These are phyloP conservation scores for Pestalotiopsis fici DNA, from an alignment of 2,329 filamentous ascomycete genomes.

Conservation along the genomic window DNA sequence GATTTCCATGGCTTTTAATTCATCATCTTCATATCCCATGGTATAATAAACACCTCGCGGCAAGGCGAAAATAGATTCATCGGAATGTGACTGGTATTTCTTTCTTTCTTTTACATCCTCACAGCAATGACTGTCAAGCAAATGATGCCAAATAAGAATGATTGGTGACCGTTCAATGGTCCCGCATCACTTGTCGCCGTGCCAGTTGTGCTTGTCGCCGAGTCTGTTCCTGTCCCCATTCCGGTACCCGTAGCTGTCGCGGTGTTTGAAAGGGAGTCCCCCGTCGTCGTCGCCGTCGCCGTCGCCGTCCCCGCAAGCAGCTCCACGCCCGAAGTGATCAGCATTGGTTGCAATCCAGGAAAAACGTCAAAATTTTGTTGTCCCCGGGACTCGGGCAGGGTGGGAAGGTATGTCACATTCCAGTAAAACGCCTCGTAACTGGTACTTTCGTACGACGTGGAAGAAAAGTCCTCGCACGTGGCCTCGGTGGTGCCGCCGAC, in stretches of 20 bases:
- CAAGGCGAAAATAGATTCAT: too few species aligned
- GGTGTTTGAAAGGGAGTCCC: neutral
- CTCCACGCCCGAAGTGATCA: constrained; percentile 6
- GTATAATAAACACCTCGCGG: too few species aligned
- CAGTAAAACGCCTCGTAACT: neutral
- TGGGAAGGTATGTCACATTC: neutral
- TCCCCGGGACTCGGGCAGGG: neutral
- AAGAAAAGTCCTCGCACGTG: neutral
- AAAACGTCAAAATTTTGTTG: neutral
- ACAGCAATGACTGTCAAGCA: neutral
- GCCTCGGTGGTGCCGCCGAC: neutral
- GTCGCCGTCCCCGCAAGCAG: neutral
- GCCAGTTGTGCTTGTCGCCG: neutral
- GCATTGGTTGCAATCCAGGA: neutral
- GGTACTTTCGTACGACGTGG: neutral
- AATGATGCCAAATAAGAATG: neutral
- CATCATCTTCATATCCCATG: neutral
- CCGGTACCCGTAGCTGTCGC: neutral
- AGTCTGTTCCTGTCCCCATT: neutral
- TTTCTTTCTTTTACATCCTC: neutral
- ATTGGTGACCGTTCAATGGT: neutral
- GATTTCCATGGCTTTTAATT: too few species aligned
- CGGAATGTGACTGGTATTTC: too few species aligned
- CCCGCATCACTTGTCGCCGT: neutral
- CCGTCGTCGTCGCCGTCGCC: neutral